Evolutionary conservation across 768 basidiomycete species (phyloP).

Genomic region (Russula lepida): DNA sequence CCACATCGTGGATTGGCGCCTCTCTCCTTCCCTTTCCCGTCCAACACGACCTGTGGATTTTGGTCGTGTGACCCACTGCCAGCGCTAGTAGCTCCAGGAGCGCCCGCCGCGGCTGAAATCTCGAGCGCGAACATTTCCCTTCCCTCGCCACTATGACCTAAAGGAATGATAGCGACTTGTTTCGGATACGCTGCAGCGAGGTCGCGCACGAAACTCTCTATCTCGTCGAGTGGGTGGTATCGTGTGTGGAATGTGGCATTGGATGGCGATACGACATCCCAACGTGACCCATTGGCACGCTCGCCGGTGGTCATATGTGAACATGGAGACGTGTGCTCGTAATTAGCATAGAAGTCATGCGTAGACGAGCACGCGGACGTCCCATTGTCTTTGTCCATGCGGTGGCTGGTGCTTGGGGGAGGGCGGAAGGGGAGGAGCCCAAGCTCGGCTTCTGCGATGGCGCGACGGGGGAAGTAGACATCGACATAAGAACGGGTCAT

Average conservation of each 20-base stretch:
- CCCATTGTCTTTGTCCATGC: slow-evolving; percentile 21
- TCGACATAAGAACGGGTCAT: slow-evolving; percentile 39
- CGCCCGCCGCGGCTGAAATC: slow-evolving; percentile 31
- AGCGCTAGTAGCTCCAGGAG: neutral
- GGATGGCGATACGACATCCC: slow-evolving; percentile 25
- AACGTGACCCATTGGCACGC: neutral
- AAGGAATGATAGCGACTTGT: slow-evolving; percentile 34
- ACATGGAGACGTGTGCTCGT: neutral
- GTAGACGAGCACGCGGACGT: slow-evolving; percentile 31
- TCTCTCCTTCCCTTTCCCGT: slow-evolving; percentile 2
- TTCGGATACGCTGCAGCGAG: slow-evolving; percentile 41
- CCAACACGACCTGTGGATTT: slow-evolving; percentile 13
- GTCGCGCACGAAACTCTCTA: slow-evolving; percentile 44
- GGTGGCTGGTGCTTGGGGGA: slow-evolving; percentile 1
- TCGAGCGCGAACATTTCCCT: slow-evolving; percentile 49
- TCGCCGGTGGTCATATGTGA: neutral
- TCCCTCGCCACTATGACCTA: slow-evolving; percentile 54
- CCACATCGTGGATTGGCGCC: slow-evolving; percentile 35
- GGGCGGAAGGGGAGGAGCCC: slow-evolving; percentile 18
- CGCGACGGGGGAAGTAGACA: slow-evolving; percentile 33
- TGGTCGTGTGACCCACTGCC: slow-evolving; percentile 8
- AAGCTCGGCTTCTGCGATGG: slow-evolving; percentile 21
- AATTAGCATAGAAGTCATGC: neutral
- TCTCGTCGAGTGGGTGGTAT: slow-evolving; percentile 52
- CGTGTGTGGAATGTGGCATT: slow-evolving; percentile 32